These are phyloP conservation scores for Gossypium raimondii DNA, from an alignment of 345 rosid genomes.

Conservation along the genomic window DNA sequence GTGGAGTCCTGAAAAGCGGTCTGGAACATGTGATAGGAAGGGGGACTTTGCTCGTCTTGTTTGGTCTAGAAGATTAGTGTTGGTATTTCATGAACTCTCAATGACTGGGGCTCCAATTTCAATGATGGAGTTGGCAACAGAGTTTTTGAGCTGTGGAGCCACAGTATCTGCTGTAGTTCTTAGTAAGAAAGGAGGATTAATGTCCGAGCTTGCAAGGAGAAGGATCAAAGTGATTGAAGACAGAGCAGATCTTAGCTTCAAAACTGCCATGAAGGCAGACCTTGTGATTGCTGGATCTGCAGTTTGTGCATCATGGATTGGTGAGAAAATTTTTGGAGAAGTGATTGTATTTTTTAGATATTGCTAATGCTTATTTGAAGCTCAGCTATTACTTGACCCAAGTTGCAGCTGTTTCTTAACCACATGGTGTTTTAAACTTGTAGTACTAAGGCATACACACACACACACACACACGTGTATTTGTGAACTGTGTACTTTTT, in stretches of 20 bases:
- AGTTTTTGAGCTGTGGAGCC: slow-evolving; percentile 98
- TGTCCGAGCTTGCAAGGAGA: slow-evolving; percentile 82
- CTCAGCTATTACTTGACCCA: slow-evolving; percentile 1
- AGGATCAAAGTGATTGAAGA: slow-evolving; percentile 90
- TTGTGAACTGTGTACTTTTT: not conserved
- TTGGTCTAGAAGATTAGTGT: slow-evolving; percentile 91
- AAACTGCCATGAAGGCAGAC: slow-evolving; percentile 93
- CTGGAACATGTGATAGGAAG: slow-evolving; percentile 93
- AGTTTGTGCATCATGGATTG: slow-evolving; percentile 94
- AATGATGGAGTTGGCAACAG: slow-evolving; percentile 96
- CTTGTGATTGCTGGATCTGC: slow-evolving; percentile 96
- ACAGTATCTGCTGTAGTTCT: slow-evolving; percentile 93
- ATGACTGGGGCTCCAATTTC: slow-evolving; percentile 99
- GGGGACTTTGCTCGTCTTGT: slow-evolving; percentile 87
- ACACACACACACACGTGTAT: not conserved
- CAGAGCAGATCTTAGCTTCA: slow-evolving; percentile 84
- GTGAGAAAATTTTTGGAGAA: slow-evolving; percentile 33
- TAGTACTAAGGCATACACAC: not conserved
- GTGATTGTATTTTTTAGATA: slow-evolving; percentile 5
- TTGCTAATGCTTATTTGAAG: not conserved
- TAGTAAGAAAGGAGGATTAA: slow-evolving; percentile 84
- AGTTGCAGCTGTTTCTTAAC: not conserved
- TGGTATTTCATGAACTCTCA: slow-evolving; percentile 93
- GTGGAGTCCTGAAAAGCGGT: slow-evolving; percentile 90
- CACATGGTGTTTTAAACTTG: not conserved